Evolutionary conservation across 441 rosid genomes (phyloP).

Genomic region (Adansonia rubrostipa): DNA sequence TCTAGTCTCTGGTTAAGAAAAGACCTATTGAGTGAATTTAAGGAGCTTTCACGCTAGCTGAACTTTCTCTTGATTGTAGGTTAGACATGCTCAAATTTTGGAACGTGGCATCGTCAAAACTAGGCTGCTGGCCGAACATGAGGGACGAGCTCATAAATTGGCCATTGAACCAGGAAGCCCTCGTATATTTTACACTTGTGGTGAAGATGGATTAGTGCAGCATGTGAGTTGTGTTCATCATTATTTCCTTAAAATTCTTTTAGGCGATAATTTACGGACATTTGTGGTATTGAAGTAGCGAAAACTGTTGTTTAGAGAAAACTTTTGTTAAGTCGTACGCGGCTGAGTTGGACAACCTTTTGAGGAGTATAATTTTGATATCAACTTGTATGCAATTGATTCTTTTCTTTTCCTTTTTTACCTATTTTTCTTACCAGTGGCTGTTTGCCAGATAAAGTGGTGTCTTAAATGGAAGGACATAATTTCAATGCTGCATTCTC

Average conservation of each 20-base stretch:
- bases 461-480: background rate
- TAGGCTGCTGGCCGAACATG: slow-evolving; percentile 58
- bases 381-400: slow-evolving; percentile 3
- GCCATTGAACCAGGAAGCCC: slow-evolving; percentile 27
- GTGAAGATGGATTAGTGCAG: slow-evolving; percentile 9
- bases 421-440: background rate
- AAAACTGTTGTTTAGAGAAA: background rate
- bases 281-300: background rate
- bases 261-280: background rate
- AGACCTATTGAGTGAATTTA: background rate
- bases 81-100: slow-evolving; percentile 70
- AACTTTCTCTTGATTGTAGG: slow-evolving; percentile 40
- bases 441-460: background rate
- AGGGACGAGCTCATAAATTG: slow-evolving; percentile 75
- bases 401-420: background rate
- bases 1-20: background rate
- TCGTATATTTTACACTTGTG: slow-evolving; percentile 2
- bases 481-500: background rate
- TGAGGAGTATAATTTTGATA: background rate
- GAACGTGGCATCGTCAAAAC: slow-evolving; percentile 67
- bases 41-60: background rate
- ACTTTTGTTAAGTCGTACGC: background rate
- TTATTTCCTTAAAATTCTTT: slow-evolving; percentile 14
- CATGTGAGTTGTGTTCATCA: slow-evolving; percentile 38
- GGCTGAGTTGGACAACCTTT: background rate